phyloP scores from a whole-genome alignment of 2,329 filamentous ascomycete genomes.

The Periglandula ipomoeae region DNA sequence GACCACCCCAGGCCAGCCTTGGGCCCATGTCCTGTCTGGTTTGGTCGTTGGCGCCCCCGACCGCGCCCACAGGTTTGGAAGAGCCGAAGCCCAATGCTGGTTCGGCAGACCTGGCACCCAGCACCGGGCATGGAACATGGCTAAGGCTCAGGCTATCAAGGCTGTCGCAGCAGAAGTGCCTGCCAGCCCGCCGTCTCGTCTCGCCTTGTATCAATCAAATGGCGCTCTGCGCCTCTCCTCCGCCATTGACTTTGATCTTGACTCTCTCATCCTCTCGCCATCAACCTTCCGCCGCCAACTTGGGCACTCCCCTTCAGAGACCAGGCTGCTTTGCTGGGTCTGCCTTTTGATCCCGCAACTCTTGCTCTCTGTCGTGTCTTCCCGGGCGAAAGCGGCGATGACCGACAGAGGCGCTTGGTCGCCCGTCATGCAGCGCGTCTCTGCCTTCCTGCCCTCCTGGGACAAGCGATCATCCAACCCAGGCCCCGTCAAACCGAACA shows the following conservation, averaged over 20 bases:
- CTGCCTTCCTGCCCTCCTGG: slow-evolving; percentile 35
- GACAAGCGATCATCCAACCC: slow-evolving; percentile 30
- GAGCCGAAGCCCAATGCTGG: neutral
- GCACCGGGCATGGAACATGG: too few species aligned
- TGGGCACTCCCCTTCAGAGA: slow-evolving; percentile 5
- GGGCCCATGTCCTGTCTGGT: too few species aligned
- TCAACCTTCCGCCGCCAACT: neutral
- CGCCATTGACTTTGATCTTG: neutral
- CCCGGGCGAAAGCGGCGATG: slow-evolving; percentile 24
- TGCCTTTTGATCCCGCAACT: slow-evolving; percentile 13
- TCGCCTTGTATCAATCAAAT: neutral
- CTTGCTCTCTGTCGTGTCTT: slow-evolving; percentile 23
- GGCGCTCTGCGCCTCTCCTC: neutral
- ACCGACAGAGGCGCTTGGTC: slow-evolving; percentile 24
- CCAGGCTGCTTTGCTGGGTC: slow-evolving; percentile 10
- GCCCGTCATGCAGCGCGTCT: slow-evolving; percentile 34
- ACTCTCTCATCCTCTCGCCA: neutral
- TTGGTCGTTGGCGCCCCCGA: neutral
- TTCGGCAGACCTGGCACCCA: neutral
- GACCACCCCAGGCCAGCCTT: neutral
- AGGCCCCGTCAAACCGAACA: slow-evolving; percentile 17
- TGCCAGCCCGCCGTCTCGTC: too few species aligned
- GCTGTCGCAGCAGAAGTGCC: too few species aligned
- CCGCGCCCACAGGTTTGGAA: neutral
- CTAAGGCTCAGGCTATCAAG: too few species aligned